Base-by-base conservation (phyloP, 805 yeast species). In the Kodamaea sagamina region DNA sequence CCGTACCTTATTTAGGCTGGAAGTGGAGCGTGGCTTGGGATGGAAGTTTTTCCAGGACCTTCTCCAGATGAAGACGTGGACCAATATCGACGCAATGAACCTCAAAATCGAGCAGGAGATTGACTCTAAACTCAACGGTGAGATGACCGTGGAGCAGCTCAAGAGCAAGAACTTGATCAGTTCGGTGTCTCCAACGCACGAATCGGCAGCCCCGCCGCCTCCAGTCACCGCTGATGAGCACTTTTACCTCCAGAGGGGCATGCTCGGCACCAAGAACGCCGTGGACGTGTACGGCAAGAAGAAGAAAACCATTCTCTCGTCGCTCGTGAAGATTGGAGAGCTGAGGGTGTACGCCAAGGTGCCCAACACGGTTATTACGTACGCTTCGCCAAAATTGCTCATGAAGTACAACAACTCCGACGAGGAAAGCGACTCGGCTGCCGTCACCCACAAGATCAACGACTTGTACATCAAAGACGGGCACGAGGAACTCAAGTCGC, bases 21-120 rank as follows among this genome's bases (percentile, higher is more conserved):
- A n/a, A 46, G 53, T 13, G 65, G 59, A 32, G 59, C 67, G 1
- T 63, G 74, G 74, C 6, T 58, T 70, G 12, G 70, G 63, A 43
- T 71, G 70, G 10, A 60, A 60, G 42, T 49, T 68, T 3, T 63
- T 57, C 40, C 51, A 56, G 8, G 52, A 54, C 19, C 61, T 57
- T 35, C 43, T 53, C 1, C 54, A 57, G 31, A 46, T 57, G 21
- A 38, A 49, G 4, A 70, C 75, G 1, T 70, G 74, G 74, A 56
- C 57, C 25, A 42, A 42, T 11, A 51, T 71, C 32, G 54, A 59
- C 46, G 51, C 47, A 7, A 49, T 61, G 43, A 64, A 64, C 41
- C 36, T 47, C n/a, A 48, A 57, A 12, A 55, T 71, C 15, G 73
- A 67, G 39, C 53, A 54, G 34, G 75, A 71, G 50, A 67, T 71